A percentile compares a stretch with the other conserved stretches of the same genome.
These are phyloP conservation scores for Tricharina praecox DNA, from an alignment of 495 filamentous ascomycete species.

Conservation along the genomic window DNA sequence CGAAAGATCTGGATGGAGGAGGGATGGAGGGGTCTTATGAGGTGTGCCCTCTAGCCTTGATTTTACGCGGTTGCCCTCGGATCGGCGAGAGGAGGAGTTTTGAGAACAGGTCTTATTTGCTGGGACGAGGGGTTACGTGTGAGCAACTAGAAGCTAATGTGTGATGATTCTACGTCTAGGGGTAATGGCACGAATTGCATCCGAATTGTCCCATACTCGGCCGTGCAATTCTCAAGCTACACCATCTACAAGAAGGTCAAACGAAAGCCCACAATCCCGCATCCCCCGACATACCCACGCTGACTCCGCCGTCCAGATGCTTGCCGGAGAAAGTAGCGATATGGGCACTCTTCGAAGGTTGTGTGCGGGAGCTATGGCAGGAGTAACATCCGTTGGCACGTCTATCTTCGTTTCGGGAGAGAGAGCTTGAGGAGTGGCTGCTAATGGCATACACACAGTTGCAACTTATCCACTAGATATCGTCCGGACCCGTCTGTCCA, in stretches of 20 bases:
- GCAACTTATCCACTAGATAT: constrained; percentile 78
- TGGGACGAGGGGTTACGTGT: too few species aligned
- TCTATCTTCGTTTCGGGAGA: constrained; percentile 24
- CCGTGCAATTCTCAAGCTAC: constrained; percentile 94
- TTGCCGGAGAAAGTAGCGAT: constrained; percentile 6
- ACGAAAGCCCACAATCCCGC: too few species aligned
- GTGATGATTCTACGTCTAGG: too few species aligned
- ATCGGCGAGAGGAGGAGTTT: too few species aligned
- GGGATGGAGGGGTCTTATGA: constrained; percentile 90
- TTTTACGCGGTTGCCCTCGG: not conserved
- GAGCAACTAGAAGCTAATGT: too few species aligned
- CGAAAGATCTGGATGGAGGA: constrained; percentile 92
- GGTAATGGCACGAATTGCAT: constrained; percentile 98
- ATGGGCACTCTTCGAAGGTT: constrained; percentile 19
- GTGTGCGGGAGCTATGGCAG: constrained; percentile 55
- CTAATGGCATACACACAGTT: constrained; percentile 18
- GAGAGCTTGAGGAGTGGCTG: too few species aligned
- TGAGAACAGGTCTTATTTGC: too few species aligned
- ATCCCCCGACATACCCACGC: not conserved
- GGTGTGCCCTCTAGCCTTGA: constrained; percentile 12
- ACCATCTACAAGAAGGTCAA: constrained; percentile 83
- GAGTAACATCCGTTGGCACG: constrained; percentile 79
- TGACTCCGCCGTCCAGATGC: not conserved
- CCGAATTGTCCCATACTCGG: constrained; percentile 92
- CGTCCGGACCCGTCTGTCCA: constrained; percentile 83